Evolutionary conservation across 176 grass and related monocot species (phyloP).

Genomic region (Saccharum spontaneum): DNA sequence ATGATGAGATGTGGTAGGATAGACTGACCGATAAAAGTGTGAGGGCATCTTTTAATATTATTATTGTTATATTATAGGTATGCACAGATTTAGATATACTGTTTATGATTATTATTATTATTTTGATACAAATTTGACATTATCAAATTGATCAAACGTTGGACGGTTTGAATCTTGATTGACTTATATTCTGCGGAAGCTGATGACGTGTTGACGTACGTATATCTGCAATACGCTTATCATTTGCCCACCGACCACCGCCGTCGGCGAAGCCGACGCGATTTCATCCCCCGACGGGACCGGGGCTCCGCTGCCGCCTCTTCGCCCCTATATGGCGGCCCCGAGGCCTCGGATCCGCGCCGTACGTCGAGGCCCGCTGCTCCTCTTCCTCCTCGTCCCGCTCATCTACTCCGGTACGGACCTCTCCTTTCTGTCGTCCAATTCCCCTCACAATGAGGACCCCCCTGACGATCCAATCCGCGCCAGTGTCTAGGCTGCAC

Average conservation of each 20-base stretch:
- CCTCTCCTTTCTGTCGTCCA: neutral
- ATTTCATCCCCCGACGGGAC: neutral
- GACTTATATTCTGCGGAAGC: no score
- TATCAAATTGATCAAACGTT: no score
- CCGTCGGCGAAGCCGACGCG: neutral
- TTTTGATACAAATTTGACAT: no score
- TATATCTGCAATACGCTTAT: neutral
- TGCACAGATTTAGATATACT: no score
- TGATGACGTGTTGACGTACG: no score
- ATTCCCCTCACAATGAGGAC: conserved; percentile 1
- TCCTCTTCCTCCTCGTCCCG: conserved; percentile 52
- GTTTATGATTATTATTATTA: no score
- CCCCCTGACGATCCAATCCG: conserved; percentile 34
- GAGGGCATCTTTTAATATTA: no score
- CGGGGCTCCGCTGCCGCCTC: neutral
- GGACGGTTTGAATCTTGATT: no score
- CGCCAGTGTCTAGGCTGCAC: conserved; percentile 57
- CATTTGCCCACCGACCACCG: neutral
- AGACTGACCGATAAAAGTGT: no score
- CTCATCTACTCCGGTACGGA: conserved; percentile 64
- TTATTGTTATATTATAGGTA: no score
- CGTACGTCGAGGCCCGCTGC: conserved; percentile 34
- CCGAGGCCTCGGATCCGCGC: conserved; percentile 34
- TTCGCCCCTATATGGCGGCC: conserved; percentile 37
- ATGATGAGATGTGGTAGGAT: no score